phyloP scores from a whole-genome alignment of 106 monocot genomes.

The Amphibolis antarctica region DNA sequence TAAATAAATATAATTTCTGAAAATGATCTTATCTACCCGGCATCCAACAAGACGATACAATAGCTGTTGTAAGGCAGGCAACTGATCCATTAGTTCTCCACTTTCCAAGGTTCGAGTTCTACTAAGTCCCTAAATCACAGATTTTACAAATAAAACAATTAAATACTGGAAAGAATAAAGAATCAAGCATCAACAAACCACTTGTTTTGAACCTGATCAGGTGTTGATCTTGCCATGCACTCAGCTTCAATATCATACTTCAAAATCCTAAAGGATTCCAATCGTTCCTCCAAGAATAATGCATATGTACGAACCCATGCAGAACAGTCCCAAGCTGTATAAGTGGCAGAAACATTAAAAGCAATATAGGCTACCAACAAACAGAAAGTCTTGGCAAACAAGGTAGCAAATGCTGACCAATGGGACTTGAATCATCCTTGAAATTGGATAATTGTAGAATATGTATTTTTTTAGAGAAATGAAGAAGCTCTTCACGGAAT shows the following conservation, averaged over 20 bases:
- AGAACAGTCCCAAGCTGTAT: slow-evolving; percentile 96
- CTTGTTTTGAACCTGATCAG: slow-evolving; percentile 43
- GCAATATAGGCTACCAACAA: neutral
- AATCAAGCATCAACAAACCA: neutral
- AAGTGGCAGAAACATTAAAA: neutral
- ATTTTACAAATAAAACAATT: neutral
- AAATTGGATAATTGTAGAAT: slow-evolving; percentile 52
- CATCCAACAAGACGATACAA: slow-evolving; percentile 11
- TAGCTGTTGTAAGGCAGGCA: slow-evolving; percentile 15
- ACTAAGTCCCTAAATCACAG: slow-evolving; percentile 7
- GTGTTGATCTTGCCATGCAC: slow-evolving; percentile 34
- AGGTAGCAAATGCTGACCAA: slow-evolving; percentile 32
- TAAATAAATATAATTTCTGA: neutral
- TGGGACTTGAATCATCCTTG: slow-evolving; percentile 59
- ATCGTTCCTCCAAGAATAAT: slow-evolving; percentile 88
- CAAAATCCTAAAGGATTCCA: slow-evolving; percentile 83
- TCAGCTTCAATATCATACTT: slow-evolving; percentile 95
- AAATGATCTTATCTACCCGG: slow-evolving; percentile 5
- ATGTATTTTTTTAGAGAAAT: slow-evolving; percentile 48
- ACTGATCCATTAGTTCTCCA: slow-evolving; percentile 9
- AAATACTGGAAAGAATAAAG: neutral
- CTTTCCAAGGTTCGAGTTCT: slow-evolving; percentile 1
- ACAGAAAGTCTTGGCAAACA: neutral
- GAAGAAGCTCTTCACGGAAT: slow-evolving; percentile 87
- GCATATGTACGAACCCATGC: slow-evolving; percentile 97